Evolutionary conservation across 176 grass and related monocot species (phyloP).

Genomic region (Lolium rigidum): DNA sequence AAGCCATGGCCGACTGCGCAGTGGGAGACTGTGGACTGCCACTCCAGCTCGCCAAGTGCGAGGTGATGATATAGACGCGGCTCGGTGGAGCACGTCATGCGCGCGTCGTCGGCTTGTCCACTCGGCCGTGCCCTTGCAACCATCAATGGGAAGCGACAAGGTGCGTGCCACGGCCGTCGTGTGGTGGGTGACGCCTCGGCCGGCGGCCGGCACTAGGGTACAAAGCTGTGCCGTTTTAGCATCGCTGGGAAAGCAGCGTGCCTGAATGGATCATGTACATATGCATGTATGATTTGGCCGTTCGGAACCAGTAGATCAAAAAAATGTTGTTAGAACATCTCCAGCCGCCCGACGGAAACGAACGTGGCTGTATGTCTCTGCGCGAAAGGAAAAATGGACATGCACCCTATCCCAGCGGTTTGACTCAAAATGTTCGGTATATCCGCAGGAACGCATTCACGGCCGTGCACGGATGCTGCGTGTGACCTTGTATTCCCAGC

Average conservation of each 20-base stretch:
- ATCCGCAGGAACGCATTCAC: too few relatives aligned
- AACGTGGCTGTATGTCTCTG: too few relatives aligned
- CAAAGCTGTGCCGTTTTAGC: neutral
- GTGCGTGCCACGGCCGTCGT: neutral
- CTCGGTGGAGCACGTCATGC: neutral
- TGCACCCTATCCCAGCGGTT: too few relatives aligned
- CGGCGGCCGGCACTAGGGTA: conserved; percentile 2
- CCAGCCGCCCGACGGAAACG: too few relatives aligned
- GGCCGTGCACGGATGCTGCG: too few relatives aligned
- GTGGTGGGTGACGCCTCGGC: neutral
- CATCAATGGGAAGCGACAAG: conserved; percentile 5
- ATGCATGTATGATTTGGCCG: neutral
- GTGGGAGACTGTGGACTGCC: neutral
- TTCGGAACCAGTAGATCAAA: neutral
- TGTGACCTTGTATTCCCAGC: too few relatives aligned
- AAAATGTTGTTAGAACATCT: too few relatives aligned
- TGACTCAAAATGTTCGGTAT: too few relatives aligned
- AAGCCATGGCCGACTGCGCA: conserved; percentile 31
- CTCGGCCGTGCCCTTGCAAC: neutral
- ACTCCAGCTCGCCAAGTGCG: neutral
- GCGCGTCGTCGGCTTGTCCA: neutral
- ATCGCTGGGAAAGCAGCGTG: neutral
- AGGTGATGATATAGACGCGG: neutral
- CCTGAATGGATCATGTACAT: neutral
- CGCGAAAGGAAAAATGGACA: too few relatives aligned